Evolutionary conservation across 176 grass and related monocot species (phyloP), one percentile per base, ranked within the genome.

Genomic region (Aegilops tauschii): DNA sequence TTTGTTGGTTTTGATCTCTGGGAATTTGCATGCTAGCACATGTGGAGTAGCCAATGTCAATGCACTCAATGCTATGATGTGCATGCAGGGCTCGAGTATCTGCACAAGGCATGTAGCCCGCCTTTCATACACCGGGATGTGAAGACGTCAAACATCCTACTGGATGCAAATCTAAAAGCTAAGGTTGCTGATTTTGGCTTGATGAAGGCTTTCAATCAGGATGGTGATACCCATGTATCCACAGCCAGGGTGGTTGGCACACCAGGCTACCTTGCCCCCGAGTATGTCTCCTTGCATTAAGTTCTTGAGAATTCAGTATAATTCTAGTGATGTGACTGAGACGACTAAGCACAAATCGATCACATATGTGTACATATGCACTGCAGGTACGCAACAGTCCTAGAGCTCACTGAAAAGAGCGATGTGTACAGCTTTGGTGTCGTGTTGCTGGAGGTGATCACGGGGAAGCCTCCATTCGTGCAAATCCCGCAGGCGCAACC

Each of bases 101-200:
- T 93, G 3, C 91, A 91, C 71, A 95, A 80, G 52, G 88, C 70
- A 5, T 95, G 94, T 66, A 93, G 56, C 11, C 88, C 88, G 0
- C 84, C 81, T 23, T 17, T 89, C 14, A 86, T 88, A 70, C 94
- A 95, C 18, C 76, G 91, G 59, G 94, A 95, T 34, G 92, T 97
- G 73, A 97, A 97, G 75, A 35, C 83, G 0, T 42, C 70, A 18
- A 97, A 97, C 49, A 92, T 97, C 76, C 92, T 94, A 5, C 63
- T 97, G 25, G 85, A 92, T 20, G n/a, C 69, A 4, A 87, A 82
- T 6, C 14, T 92, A 3, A 81, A 92, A 77, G 94, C 94, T 10
- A 97, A 94, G 65, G 88, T 97, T 21, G 92, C 92, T 5, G 94
- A 97, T 79, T 97, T 97, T 82, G 94, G 92, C 5, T 14, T 97